Conservation (phyloP, 73 alveolate genomes). For the Stentor roeselii region DNA sequence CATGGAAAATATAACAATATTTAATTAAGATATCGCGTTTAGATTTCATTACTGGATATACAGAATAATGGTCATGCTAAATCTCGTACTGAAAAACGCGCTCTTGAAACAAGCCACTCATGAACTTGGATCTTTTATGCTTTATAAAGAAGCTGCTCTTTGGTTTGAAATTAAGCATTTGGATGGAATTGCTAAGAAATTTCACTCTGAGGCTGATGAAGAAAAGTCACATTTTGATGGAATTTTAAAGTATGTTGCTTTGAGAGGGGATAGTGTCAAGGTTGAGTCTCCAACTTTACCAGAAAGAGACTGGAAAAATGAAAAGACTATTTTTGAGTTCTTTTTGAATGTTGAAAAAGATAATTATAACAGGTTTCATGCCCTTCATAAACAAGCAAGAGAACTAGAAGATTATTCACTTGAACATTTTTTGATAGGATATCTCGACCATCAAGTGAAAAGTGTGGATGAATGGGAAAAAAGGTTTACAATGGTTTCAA, state of each 20-base stretch:
- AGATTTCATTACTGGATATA: too few relatives aligned
- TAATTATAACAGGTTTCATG: background rate
- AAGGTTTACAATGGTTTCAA: background rate
- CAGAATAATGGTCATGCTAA: too few relatives aligned
- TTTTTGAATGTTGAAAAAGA: background rate
- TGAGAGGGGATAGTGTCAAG: background rate
- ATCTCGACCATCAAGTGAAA: background rate
- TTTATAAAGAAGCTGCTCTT: background rate
- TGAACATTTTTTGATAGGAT: background rate
- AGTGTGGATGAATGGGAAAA: constrained; percentile 16
- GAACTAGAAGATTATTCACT: background rate
- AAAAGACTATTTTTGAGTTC: background rate
- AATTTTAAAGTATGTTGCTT: background rate
- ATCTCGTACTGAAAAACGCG: constrained; percentile 7
- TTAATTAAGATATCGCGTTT: too few relatives aligned
- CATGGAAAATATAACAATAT: too few relatives aligned
- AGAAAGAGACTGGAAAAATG: background rate
- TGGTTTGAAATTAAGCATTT: constrained; percentile 16
- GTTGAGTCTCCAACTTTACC: background rate
- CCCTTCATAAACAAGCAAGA: background rate
- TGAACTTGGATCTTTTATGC: background rate
- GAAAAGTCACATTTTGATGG: constrained; percentile 10
- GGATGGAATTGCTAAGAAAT: background rate
- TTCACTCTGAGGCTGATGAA: constrained; percentile 2
- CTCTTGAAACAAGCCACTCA: background rate